A percentile compares a stretch with the other conserved stretches of the same genome.
Conservation (phyloP, 805 yeast species). For the Metschnikowia shivogae region DNA sequence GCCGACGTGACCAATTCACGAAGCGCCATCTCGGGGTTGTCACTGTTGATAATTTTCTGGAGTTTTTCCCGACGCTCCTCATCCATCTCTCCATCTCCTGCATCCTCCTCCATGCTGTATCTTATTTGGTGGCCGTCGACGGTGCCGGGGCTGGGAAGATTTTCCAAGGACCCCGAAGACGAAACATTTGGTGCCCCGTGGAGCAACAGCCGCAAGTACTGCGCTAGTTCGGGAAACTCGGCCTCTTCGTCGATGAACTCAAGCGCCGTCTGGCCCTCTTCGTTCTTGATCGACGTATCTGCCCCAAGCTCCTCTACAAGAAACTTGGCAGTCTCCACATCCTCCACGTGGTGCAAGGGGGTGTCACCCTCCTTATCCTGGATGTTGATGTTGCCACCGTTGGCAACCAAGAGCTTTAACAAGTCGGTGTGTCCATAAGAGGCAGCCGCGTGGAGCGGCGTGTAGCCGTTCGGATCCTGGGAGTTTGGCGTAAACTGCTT, state of each 20-base stretch:
- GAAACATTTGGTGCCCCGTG: constrained; percentile 25
- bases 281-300: constrained; percentile 57
- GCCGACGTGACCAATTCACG: constrained; percentile 63
- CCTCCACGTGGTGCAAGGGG: constrained; percentile 89
- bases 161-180: constrained; percentile 14
- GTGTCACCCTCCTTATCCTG: constrained; percentile 91
- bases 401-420: constrained; percentile 49
- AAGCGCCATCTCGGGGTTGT: constrained; percentile 75
- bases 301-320: constrained; percentile 69
- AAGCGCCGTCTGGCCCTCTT: constrained; percentile 71
- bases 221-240: constrained; percentile 75
- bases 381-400: constrained; percentile 78
- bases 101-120: constrained; percentile 49
- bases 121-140: constrained; percentile 51
- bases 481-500: constrained; percentile 61
- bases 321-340: constrained; percentile 55
- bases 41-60: constrained; percentile 71
- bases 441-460: constrained; percentile 97
- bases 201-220: constrained; percentile 49
- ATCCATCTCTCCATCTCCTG: constrained; percentile 36
- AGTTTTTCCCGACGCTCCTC: constrained; percentile 58
- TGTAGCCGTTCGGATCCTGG: constrained; percentile 90
- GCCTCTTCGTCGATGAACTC: constrained; percentile 78
- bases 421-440: constrained; percentile 81
- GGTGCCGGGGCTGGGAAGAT: constrained; percentile 35